Evolutionary conservation across 2,329 filamentous ascomycete species (phyloP).

Genomic region (Thielaviopsis ethacetica): DNA sequence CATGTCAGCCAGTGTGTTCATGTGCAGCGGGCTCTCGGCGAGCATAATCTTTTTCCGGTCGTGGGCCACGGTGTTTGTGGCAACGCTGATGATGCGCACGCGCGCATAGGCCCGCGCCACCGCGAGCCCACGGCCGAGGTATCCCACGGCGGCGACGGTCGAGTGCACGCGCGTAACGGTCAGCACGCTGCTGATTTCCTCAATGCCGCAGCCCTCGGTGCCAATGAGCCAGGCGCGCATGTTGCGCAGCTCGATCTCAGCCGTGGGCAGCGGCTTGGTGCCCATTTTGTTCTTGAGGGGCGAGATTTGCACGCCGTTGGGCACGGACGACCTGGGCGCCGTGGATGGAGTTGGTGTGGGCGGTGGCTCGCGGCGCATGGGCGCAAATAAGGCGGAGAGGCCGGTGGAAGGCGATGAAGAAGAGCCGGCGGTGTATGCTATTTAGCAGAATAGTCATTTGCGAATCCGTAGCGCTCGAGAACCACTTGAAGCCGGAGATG

Average conservation of each 20-base stretch:
- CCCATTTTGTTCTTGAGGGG: slow-evolving; percentile 59
- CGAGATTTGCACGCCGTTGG: slow-evolving; percentile 53
- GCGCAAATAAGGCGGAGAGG: slow-evolving; percentile 48
- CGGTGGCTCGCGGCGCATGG: slow-evolving; percentile 31
- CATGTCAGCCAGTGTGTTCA: slow-evolving; percentile 39
- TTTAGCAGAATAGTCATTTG: slow-evolving; percentile 42
- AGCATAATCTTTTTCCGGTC: slow-evolving; percentile 29
- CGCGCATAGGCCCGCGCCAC: slow-evolving; percentile 41
- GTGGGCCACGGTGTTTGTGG: slow-evolving; percentile 12
- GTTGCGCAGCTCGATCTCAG: slow-evolving; percentile 49
- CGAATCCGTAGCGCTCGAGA: slow-evolving; percentile 49
- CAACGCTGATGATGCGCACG: slow-evolving; percentile 33
- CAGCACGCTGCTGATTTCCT: slow-evolving; percentile 51
- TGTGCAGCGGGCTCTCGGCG: slow-evolving; percentile 36
- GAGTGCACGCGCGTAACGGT: slow-evolving; percentile 50
- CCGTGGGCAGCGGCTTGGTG: slow-evolving; percentile 53
- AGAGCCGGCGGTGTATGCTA: slow-evolving; percentile 32
- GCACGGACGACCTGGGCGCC: slow-evolving; percentile 21
- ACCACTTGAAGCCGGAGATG: slow-evolving; percentile 57
- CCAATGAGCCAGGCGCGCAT: slow-evolving; percentile 53
- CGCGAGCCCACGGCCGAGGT: slow-evolving; percentile 37
- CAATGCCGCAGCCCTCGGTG: slow-evolving; percentile 46
- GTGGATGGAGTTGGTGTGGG: slow-evolving; percentile 3
- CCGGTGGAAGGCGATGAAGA: slow-evolving; percentile 19
- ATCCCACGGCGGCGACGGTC: slow-evolving; percentile 33